Conservation (phyloP, 2,329 filamentous ascomycete species). For the Fusarium ambrosium region DNA sequence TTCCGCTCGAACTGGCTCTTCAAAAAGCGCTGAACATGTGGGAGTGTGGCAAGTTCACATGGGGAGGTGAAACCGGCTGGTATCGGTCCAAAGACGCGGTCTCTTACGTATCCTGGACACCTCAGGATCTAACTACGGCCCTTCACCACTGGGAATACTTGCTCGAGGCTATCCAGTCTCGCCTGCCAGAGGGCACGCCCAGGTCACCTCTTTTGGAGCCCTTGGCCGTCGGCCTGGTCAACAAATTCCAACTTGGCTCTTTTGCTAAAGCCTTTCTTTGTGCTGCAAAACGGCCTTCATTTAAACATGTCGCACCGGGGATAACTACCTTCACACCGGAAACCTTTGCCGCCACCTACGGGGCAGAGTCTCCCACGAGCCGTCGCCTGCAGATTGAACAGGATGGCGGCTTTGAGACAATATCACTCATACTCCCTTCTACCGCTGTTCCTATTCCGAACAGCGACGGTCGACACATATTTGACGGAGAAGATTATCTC, state of each 20-base stretch:
- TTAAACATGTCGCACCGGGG: not conserved
- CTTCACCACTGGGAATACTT: not conserved
- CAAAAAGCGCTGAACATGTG: not conserved
- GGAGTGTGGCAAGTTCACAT: not conserved
- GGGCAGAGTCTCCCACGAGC: not conserved
- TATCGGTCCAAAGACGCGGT: not conserved
- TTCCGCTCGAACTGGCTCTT: not conserved
- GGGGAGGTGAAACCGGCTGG: not conserved
- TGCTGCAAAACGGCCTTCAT: not conserved
- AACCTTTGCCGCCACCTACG: not conserved
- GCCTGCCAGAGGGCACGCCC: not conserved
- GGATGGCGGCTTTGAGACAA: not conserved
- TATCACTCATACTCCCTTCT: not conserved
- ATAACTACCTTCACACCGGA: not conserved
- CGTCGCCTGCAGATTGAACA: not conserved
- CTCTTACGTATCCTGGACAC: not conserved
- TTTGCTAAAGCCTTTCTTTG: not conserved
- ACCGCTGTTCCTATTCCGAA: not conserved
- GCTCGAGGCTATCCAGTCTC: not conserved
- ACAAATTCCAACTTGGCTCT: not conserved
- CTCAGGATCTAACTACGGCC: not conserved
- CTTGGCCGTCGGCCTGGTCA: not conserved
- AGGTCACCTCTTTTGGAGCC: not conserved
- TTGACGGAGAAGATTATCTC: not conserved
- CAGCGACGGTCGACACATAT: not conserved